A percentile compares a stretch with the other conserved stretches of the same genome.
Conservation (phyloP, 169 alveolate genomes). For the Sarcocystis neurona region DNA sequence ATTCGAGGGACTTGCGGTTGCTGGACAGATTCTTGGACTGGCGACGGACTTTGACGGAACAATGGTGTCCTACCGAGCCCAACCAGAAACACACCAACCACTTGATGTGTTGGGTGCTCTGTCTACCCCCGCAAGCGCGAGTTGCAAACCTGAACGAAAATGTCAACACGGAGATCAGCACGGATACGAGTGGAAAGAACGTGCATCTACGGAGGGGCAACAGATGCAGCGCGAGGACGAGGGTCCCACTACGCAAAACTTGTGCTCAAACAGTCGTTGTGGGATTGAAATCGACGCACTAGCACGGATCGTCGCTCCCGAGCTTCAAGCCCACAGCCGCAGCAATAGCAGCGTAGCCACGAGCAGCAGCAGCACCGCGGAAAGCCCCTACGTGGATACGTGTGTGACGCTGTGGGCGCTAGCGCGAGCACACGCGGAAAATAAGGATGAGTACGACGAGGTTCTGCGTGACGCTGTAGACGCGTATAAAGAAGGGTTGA, state of each 20-base stretch:
- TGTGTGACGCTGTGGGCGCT: conserved; percentile 1
- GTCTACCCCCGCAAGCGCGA: not conserved
- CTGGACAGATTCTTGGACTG: not conserved
- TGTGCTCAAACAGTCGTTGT: no score
- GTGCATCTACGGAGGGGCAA: no score
- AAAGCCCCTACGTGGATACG: not conserved
- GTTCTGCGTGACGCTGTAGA: not conserved
- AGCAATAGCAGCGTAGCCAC: no score
- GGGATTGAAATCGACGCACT: no score
- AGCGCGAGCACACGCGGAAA: not conserved
- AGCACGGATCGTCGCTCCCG: no score
- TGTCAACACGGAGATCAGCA: no score
- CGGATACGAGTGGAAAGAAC: no score
- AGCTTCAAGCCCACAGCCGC: not conserved
- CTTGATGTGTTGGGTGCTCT: not conserved
- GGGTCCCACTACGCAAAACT: no score
- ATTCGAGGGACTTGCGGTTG: no score
- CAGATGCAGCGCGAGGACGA: no score
- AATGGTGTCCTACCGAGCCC: no score
- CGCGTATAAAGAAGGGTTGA: not conserved
- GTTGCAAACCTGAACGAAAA: not conserved
- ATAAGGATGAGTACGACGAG: not conserved
- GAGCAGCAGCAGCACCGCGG: not conserved
- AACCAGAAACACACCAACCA: not conserved
- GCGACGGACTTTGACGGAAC: conserved; percentile 18